Percentiles rank a stretch among this genome's conserved stretches.
Evolutionary conservation across 2,329 filamentous ascomycete genomes (phyloP).

Genomic region (Aspergillus pseudonomiae): DNA sequence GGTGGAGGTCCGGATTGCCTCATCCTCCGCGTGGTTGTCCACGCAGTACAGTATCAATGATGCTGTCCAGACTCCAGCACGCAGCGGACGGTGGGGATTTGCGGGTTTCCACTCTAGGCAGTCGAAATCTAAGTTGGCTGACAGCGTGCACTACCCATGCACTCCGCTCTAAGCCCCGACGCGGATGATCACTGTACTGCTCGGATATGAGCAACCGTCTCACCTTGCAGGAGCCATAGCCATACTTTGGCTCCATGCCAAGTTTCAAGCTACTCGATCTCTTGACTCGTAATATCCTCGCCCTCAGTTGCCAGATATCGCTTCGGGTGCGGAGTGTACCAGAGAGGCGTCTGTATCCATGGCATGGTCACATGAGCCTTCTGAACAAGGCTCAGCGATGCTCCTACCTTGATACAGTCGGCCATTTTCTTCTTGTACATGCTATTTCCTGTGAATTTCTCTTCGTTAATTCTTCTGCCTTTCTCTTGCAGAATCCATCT

Average conservation of each 20-base stretch:
- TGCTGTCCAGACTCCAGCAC: not conserved
- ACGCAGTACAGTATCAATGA: not conserved
- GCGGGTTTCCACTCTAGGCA: conserved; percentile 2
- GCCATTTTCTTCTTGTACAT: not conserved
- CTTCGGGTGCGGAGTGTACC: not conserved
- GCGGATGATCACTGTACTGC: not conserved
- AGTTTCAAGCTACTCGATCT: not conserved
- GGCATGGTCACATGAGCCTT: not conserved
- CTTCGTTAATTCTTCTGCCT: not conserved
- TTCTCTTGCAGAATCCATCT: not conserved
- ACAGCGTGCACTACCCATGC: not conserved
- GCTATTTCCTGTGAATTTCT: not conserved
- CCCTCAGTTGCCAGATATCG: not conserved
- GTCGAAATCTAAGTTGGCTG: not conserved
- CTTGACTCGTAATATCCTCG: not conserved
- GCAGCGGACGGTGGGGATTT: not conserved
- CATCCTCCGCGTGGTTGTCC: not conserved
- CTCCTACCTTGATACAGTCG: not conserved
- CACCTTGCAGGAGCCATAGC: not conserved
- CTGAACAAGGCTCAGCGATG: not conserved
- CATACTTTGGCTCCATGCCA: not conserved
- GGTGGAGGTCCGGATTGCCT: conserved; percentile 1
- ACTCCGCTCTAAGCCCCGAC: conserved; percentile 4
- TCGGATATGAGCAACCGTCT: not conserved
- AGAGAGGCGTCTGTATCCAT: not conserved